Conservation (phyloP, 2,329 filamentous ascomycete species). For the Septoria petroselini region DNA sequence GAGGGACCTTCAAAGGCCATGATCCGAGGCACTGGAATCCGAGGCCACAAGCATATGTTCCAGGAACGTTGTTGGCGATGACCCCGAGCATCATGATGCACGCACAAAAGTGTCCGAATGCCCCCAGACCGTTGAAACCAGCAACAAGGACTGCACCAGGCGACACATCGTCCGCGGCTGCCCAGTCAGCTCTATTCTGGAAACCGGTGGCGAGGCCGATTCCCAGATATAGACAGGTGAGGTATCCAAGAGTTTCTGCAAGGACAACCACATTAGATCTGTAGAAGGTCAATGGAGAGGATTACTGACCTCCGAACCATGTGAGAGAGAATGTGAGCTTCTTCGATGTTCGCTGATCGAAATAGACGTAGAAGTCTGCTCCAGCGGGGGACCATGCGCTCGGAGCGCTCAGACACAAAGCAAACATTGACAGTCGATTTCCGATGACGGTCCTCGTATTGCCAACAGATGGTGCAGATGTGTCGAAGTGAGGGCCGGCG, state of each 20-base stretch:
- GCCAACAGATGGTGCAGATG: slow-evolving; percentile 32
- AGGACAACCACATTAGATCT: too few relatives aligned
- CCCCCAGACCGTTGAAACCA: slow-evolving; percentile 41
- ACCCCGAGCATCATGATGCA: slow-evolving; percentile 44
- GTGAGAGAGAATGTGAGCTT: slow-evolving; percentile 41
- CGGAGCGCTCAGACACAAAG: slow-evolving; percentile 18
- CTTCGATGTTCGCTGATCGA: slow-evolving; percentile 39
- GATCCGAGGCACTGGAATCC: slow-evolving; percentile 39
- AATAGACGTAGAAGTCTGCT: slow-evolving; percentile 46
- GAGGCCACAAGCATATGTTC: slow-evolving; percentile 46
- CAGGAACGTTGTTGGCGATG: slow-evolving; percentile 46
- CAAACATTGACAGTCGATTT: slow-evolving; percentile 35
- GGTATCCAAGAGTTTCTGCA: slow-evolving; percentile 33
- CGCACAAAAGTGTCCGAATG: slow-evolving; percentile 45
- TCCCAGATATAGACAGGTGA: slow-evolving; percentile 40
- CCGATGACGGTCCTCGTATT: slow-evolving; percentile 35
- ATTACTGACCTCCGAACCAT: slow-evolving; percentile 30
- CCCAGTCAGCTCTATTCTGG: slow-evolving; percentile 24
- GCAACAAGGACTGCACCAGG: slow-evolving; percentile 42
- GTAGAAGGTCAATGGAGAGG: too few relatives aligned
- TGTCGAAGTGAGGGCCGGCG: slow-evolving; percentile 41
- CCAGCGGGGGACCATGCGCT: slow-evolving; percentile 35
- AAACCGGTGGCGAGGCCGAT: slow-evolving; percentile 38
- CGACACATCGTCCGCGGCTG: slow-evolving; percentile 36
- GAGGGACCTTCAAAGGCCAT: slow-evolving; percentile 34